Conservation (phyloP, 306 rosid species). For the Citrullus mucosospermus region DNA sequence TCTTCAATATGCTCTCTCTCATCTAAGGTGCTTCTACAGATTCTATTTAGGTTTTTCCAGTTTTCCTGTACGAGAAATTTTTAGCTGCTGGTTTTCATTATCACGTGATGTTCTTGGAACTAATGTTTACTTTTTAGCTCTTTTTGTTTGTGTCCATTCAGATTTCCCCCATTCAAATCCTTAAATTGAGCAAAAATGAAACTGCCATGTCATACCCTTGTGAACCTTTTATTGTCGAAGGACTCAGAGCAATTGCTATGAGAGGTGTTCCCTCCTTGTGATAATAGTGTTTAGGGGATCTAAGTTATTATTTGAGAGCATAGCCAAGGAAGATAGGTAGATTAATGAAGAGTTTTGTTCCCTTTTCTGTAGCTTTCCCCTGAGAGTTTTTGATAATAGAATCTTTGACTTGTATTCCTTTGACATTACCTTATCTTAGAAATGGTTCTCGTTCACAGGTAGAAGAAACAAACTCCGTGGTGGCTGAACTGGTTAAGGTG, state of each 20-base stretch:
- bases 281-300: not conserved
- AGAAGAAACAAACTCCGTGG: constrained; percentile 16
- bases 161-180: not conserved
- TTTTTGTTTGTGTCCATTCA: not conserved
- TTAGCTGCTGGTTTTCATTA: not conserved
- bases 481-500: constrained; percentile 17
- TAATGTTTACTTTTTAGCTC: not conserved
- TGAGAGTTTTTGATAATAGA: not conserved
- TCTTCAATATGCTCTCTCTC: constrained; percentile 78
- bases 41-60: not conserved
- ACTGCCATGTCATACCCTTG: not conserved
- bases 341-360: not conserved
- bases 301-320: not conserved
- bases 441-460: constrained; percentile 4
- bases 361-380: not conserved
- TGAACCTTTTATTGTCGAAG: not conserved
- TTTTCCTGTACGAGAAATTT: not conserved
- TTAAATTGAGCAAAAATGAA: not conserved
- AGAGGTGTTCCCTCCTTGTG: not conserved
- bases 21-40: constrained; percentile 44
- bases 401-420: not conserved
- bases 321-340: not conserved
- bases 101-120: not conserved
- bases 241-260: not conserved
- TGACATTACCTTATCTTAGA: not conserved